Evolutionary conservation across 2,329 filamentous ascomycete genomes (phyloP).

Genomic region (Penicillium griseofulvum): DNA sequence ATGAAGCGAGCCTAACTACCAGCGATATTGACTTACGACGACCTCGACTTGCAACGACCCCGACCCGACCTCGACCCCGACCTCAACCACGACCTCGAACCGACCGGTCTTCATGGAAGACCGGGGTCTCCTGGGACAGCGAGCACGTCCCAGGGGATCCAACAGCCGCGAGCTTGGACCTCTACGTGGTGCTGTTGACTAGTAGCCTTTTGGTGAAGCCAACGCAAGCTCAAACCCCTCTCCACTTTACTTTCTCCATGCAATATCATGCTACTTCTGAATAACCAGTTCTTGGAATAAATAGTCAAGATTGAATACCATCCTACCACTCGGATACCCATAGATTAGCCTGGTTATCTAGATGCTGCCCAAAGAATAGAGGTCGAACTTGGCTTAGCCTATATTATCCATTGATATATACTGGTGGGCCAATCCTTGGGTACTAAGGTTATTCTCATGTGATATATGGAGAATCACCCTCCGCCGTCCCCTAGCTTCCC

Average conservation of each 20-base stretch:
- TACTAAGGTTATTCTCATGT: no score
- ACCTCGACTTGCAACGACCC: no score
- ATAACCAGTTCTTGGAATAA: neutral
- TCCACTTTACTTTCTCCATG: neutral
- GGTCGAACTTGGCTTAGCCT: no score
- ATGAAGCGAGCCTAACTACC: neutral
- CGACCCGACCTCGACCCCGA: no score
- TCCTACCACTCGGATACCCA: neutral
- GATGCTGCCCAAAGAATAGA: no score
- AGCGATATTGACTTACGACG: no score
- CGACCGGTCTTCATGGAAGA: neutral
- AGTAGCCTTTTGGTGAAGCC: slow-evolving; percentile 4
- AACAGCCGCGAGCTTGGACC: slow-evolving; percentile 2
- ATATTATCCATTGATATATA: no score
- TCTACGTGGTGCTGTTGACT: slow-evolving; percentile 7
- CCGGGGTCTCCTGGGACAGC: neutral
- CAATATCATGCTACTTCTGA: neutral
- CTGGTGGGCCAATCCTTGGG: no score
- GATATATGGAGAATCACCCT: no score
- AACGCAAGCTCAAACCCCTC: neutral
- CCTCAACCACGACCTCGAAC: neutral
- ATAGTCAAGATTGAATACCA: neutral
- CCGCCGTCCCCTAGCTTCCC: no score
- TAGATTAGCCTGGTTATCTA: no score
- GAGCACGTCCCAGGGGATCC: neutral